Conservation (phyloP, 805 yeast species). For the Yamadazyma takamatsuzukensis region DNA sequence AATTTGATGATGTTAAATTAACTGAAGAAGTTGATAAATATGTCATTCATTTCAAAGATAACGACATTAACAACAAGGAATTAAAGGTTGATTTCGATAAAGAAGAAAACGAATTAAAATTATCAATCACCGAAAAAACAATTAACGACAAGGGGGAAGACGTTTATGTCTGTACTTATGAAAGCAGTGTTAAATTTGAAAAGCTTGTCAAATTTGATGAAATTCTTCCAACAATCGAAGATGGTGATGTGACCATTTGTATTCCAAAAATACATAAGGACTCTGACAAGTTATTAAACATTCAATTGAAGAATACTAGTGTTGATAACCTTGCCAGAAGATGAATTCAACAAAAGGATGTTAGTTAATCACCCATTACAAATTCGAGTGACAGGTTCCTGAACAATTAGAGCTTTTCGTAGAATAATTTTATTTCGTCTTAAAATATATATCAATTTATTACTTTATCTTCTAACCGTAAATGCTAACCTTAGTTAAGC, state of each 20-base stretch:
- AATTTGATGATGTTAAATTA: slow-evolving; percentile 18
- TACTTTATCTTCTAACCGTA: no score
- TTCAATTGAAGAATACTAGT: slow-evolving; percentile 13
- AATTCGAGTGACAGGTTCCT: no score
- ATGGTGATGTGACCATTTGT: slow-evolving; percentile 16
- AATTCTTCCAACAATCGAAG: slow-evolving; percentile 17
- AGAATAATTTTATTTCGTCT: no score
- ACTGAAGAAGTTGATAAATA: slow-evolving; percentile 23
- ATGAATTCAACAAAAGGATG: not conserved
- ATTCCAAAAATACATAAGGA: slow-evolving; percentile 19
- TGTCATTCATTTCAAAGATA: slow-evolving; percentile 16
- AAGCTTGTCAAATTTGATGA: slow-evolving; percentile 20
- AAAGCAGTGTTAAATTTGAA: slow-evolving; percentile 18
- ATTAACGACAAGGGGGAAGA: slow-evolving; percentile 11
- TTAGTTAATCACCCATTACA: no score
- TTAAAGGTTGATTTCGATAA: slow-evolving; percentile 22
- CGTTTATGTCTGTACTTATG: slow-evolving; percentile 14
- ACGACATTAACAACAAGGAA: slow-evolving; percentile 15
- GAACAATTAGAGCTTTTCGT: no score
- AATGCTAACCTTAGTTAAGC: no score
- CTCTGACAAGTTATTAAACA: slow-evolving; percentile 8
- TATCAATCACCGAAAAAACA: slow-evolving; percentile 14
- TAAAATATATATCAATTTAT: no score
- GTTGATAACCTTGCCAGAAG: slow-evolving; percentile 10
- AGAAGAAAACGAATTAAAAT: slow-evolving; percentile 20